Conservation (phyloP, 225 moss, liverwort and hornwort species). For the Lunularia cruciata region DNA sequence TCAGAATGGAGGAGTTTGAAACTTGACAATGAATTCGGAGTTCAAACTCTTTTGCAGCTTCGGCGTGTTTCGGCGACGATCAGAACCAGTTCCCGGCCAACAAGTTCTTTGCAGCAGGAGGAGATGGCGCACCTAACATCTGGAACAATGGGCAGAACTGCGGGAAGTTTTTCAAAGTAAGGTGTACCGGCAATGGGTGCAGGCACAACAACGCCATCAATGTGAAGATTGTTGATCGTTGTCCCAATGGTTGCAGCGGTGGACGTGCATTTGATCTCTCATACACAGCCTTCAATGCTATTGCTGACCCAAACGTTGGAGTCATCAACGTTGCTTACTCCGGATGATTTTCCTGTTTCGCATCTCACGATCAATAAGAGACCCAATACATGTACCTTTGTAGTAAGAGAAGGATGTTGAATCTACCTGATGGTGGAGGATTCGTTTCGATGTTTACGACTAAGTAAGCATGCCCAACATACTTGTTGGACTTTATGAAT, state of each 20-base stretch:
- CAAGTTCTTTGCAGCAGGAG: conserved; percentile 7
- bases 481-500: too few relatives aligned
- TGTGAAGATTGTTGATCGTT: conserved; percentile 2
- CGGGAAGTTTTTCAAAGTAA: neutral
- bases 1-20: neutral
- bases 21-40: neutral
- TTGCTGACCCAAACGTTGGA: neutral
- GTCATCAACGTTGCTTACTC: neutral
- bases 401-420: too few relatives aligned
- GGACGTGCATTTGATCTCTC: conserved; percentile 6
- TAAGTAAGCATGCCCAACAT: too few relatives aligned
- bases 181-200: neutral
- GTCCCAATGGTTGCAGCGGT: neutral
- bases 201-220: neutral
- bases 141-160: conserved; percentile 9
- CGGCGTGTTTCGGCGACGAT: conserved; percentile 1
- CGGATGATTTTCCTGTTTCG: too few relatives aligned
- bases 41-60: neutral
- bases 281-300: neutral
- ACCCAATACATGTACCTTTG: too few relatives aligned
- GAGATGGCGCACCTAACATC: conserved; percentile 8
- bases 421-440: too few relatives aligned
- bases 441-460: too few relatives aligned
- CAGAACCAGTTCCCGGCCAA: neutral
- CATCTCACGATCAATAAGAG: too few relatives aligned